Conservation (phyloP, 495 filamentous ascomycete species). For the Penicillium lividum region DNA sequence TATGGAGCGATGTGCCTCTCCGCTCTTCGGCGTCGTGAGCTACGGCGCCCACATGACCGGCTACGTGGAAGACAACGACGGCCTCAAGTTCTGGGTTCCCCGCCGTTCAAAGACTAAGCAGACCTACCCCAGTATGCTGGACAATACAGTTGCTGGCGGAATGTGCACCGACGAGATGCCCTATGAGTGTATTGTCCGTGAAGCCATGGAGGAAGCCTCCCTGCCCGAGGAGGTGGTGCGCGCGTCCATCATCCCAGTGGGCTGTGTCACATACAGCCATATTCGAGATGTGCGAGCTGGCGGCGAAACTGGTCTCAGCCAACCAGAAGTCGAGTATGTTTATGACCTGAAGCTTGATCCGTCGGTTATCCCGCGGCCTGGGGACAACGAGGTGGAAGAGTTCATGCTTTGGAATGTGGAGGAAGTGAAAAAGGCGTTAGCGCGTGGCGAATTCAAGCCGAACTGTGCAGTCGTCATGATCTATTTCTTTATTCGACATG, state of each 20-base stretch:
- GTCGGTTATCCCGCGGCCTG: constrained; percentile 67
- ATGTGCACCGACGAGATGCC: constrained; percentile 75
- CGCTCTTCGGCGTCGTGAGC: constrained; percentile 81
- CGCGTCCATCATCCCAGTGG: constrained; percentile 53
- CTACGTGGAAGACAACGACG: constrained; percentile 61
- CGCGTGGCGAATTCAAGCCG: constrained; percentile 81
- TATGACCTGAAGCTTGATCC: constrained; percentile 82
- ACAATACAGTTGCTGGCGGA: constrained; percentile 93
- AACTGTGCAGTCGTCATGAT: constrained; percentile 84
- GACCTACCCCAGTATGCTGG: constrained; percentile 84
- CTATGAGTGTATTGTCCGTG: constrained; percentile 79
- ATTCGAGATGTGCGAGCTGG: constrained; percentile 75
- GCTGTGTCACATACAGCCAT: constrained; percentile 85
- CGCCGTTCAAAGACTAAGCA: constrained; percentile 72
- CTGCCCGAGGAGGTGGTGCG: constrained; percentile 71
- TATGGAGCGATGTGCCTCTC: constrained; percentile 75
- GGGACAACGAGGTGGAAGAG: constrained; percentile 84
- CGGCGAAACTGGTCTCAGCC: constrained; percentile 82
- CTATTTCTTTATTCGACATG: constrained; percentile 90
- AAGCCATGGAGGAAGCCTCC: constrained; percentile 88
- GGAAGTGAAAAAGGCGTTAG: constrained; percentile 70
- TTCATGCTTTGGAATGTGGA: constrained; percentile 77
- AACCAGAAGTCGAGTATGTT: constrained; percentile 89
- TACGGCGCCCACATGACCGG: constrained; percentile 92
- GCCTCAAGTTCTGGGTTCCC: constrained; percentile 82